Conservation (phyloP, 2,329 filamentous ascomycete species). For the Xylariaceae sp. region DNA sequence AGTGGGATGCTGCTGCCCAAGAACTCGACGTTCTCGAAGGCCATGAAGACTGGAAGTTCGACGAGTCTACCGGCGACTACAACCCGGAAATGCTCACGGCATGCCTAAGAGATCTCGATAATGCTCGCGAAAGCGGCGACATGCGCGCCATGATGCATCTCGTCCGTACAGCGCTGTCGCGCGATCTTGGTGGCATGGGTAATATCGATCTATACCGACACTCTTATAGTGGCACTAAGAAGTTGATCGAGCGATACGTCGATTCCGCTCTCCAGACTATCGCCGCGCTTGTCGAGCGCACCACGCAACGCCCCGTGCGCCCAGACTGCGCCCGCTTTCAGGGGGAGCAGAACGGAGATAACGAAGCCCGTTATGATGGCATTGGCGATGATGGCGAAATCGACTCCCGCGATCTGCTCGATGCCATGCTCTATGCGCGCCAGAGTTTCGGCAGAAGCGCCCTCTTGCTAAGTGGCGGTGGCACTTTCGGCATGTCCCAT, state of each 20-base stretch:
- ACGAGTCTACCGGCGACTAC: slow-evolving; percentile 60
- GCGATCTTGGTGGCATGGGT: slow-evolving; percentile 81
- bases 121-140: slow-evolving; percentile 67
- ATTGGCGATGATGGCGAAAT: slow-evolving; percentile 36
- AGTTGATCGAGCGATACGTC: slow-evolving; percentile 81
- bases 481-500: slow-evolving; percentile 88
- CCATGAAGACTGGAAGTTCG: slow-evolving; percentile 75
- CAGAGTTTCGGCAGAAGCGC: slow-evolving; percentile 84
- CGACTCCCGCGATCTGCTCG: slow-evolving; percentile 56
- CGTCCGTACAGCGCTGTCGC: slow-evolving; percentile 71
- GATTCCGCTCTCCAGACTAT: slow-evolving; percentile 72
- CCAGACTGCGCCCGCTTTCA: slow-evolving; percentile 35
- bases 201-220: slow-evolving; percentile 77
- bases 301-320: slow-evolving; percentile 36
- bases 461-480: slow-evolving; percentile 76
- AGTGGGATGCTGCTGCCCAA: slow-evolving; percentile 71
- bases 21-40: slow-evolving; percentile 76
- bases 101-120: slow-evolving; percentile 68
- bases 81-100: slow-evolving; percentile 62
- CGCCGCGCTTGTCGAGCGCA: slow-evolving; percentile 60
- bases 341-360: too few relatives aligned
- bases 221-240: slow-evolving; percentile 80
- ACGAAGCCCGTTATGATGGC: background rate
- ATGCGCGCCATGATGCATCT: slow-evolving; percentile 72
- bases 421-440: slow-evolving; percentile 64